Base-by-base conservation (phyloP, 176 grass and related monocot genomes). In the Cenchrus purpureus region DNA sequence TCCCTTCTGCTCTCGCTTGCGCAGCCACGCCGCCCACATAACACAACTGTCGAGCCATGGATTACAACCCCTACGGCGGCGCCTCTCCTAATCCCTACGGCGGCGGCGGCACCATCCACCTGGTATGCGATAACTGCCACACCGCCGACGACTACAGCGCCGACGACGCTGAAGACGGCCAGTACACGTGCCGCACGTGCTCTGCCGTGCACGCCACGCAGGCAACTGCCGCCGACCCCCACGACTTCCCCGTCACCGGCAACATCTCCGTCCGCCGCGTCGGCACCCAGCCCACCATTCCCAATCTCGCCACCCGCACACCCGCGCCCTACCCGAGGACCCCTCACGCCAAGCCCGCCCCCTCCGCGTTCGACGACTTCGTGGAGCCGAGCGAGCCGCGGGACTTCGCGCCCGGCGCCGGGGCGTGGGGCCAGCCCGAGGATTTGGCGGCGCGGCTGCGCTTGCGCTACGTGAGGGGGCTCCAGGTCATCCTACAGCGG, bases 401-500 rank as follows among this genome's bases (percentile, higher is more conserved):
- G 82, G 86, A 93, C 83, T 97, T 95, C 3, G 88, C 54, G 4
- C 2, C 60, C 1, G 59, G 25, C 9, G 19, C 20, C 53, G 40
- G 59, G 0, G n/a, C 40, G 2, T 52, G 60, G 31, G 29, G 29
- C 79, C 79, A 92, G 16, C 74, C 71, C 4, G 85, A 82, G 31
- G 61, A 65, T 25, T 54, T 94, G 11, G 91, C 60, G 0, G 31
- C 2, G 8, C 59, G 60, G 70, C 76, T 95, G 34, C 92, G 90
- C 71, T 68, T 59, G 71, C 79, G 90, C 42, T 92, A 97, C 37
- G 78, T 94, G 58, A 71, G 68, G 60, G 95, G 95, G 10, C 64
- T 97, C 67, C 95, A 97, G 84, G 81, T 94, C 52, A 97, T 91
- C 78, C 82, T 97, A 32, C 88, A 88, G 79, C 76, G 20, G 43